Evolutionary conservation across 768 basidiomycete species (phyloP), one percentile per base, ranked within the genome.

Genomic region (Amanita polypyramis): DNA sequence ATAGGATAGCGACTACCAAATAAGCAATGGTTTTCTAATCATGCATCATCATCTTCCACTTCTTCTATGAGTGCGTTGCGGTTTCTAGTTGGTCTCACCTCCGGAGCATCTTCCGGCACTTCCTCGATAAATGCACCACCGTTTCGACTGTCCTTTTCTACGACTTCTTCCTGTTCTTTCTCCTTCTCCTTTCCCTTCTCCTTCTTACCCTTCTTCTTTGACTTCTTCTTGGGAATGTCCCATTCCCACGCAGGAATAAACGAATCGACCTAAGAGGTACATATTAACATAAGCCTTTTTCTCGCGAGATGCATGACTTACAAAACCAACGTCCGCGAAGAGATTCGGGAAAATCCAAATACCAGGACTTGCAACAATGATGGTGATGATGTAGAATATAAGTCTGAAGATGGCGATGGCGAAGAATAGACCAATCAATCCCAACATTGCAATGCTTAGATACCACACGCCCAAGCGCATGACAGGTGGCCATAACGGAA

Each of bases 311-410:
- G 15, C 2, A 11, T 19, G 7, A 82, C 95, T 66, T 62, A 99
- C 96, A 60, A 98, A 95, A 64, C 96, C 94, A 47, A 97, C 95
- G 59, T 99, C 95, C 11, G 95, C 96, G 55, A 99, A 98, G 27
- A 99, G 69, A 61, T 95, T 85, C 0, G 96, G 96, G 73, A 97
- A 99, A 69, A 98, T 85, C 96, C 96, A 99, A 41, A 99, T 96
- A 36, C 94, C 96, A 11, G 91, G 91, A 51, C 82, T 80, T 27
- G 80, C 82, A 48, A 79, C 79, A 58, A 98, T 65, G 54, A 94
- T 62, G n/a, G 95, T 94, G 58, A 93, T 79, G 64, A 94, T 75
- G 67, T 92, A 98, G 70, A 97, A 85, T 56, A 99, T 86, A 46
- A 97, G 71, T 43, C 96, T 79, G 45, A 98, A 73, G 55, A 98